Evolutionary conservation across 1,284 basidiomycete species (phyloP).

Genomic region (Apiotrichum akiyoshidainum): DNA sequence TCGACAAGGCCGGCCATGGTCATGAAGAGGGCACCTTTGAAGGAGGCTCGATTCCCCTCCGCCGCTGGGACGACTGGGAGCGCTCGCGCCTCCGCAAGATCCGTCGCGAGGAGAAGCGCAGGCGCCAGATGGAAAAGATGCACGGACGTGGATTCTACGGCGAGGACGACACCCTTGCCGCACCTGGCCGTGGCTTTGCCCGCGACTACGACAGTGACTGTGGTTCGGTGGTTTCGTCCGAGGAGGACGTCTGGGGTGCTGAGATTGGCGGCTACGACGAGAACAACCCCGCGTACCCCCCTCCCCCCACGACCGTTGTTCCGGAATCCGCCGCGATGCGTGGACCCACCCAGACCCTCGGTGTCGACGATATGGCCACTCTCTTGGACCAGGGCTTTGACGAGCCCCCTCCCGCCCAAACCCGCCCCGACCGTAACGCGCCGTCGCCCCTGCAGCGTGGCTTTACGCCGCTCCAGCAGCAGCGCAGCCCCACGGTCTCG

Average conservation of each 20-base stretch:
- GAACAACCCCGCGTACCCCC: constrained; percentile 68
- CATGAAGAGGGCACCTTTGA: constrained; percentile 64
- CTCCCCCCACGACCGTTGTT: constrained; percentile 71
- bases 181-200: constrained; percentile 31
- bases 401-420: constrained; percentile 53
- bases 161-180: constrained; percentile 50
- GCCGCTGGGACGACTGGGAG: constrained; percentile 99
- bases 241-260: constrained; percentile 87
- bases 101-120: constrained; percentile 79
- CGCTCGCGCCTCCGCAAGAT: constrained; percentile 89
- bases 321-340: constrained; percentile 54
- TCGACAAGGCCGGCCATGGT: constrained; percentile 58
- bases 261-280: constrained; percentile 72
- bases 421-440: constrained; percentile 25
- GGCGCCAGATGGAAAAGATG: constrained; percentile 71
- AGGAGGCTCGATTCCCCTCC: constrained; percentile 71
- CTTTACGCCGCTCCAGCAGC: background rate
- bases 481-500: background rate
- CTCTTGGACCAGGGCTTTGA: constrained; percentile 87
- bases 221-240: constrained; percentile 73
- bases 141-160: constrained; percentile 53
- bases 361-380: constrained; percentile 72
- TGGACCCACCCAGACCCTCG: constrained; percentile 57
- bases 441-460: constrained; percentile 31
- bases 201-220: constrained; percentile 54